Conservation (phyloP, 1,139 yeast genomes). For the Kurtzmaniella quercitrusa region DNA sequence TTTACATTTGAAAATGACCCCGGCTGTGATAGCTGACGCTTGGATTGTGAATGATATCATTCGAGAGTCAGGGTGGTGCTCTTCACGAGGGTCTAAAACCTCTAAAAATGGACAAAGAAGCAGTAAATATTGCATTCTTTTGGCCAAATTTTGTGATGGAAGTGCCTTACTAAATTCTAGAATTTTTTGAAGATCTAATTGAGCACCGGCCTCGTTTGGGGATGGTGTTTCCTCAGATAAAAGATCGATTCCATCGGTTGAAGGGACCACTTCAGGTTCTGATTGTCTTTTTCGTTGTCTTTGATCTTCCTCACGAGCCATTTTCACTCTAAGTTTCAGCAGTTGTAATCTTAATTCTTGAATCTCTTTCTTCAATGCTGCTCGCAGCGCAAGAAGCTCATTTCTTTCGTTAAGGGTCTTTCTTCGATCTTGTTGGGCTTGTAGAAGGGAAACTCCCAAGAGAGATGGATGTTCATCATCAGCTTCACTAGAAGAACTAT, state of each 20-base stretch:
- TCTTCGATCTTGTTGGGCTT: not conserved
- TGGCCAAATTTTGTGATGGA: not conserved
- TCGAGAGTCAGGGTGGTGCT: conserved; percentile 8
- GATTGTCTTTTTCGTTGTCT: conserved; percentile 14
- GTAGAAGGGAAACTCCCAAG: not conserved
- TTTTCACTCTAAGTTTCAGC: conserved; percentile 14
- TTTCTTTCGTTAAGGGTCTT: conserved; percentile 11
- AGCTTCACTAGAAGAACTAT: not conserved
- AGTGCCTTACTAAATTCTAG: not conserved
- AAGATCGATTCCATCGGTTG: not conserved
- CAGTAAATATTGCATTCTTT: not conserved
- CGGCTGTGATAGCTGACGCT: conserved; percentile 14
- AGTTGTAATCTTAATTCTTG: conserved; percentile 18
- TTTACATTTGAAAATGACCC: conserved; percentile 18
- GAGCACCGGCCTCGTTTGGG: conserved; percentile 7
- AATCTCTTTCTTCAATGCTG: conserved; percentile 15
- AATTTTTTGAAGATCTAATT: not conserved
- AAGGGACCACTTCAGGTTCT: conserved; percentile 19
- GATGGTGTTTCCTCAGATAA: conserved; percentile 4
- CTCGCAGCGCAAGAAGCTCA: conserved; percentile 18
- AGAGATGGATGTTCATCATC: conserved; percentile 2
- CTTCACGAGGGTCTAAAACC: not conserved
- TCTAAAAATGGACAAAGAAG: not conserved
- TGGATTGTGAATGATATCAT: conserved; percentile 18
- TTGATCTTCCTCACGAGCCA: conserved; percentile 7